Evolutionary conservation across 2,329 filamentous ascomycete genomes (phyloP).

Genomic region (Sclerotinia glacialis): DNA sequence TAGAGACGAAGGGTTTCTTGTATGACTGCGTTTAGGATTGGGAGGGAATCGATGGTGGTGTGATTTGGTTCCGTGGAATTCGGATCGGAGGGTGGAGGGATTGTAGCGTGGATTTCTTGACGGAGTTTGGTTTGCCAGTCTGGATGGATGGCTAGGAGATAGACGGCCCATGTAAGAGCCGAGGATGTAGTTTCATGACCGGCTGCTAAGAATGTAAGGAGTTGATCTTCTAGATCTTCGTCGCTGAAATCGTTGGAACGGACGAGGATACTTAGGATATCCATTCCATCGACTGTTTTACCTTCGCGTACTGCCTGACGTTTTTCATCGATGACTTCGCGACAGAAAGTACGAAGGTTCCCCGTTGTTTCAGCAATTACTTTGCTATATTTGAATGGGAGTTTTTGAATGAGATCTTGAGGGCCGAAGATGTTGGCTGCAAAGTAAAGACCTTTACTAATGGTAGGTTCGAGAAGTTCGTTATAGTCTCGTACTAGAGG

Average conservation of each 20-base stretch:
- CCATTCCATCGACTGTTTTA: constrained; percentile 45
- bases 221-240: constrained; percentile 74
- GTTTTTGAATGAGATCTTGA: constrained; percentile 52
- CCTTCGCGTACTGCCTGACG: constrained; percentile 44
- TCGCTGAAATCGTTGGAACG: constrained; percentile 72
- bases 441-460: constrained; percentile 52
- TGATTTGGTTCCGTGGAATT: constrained; percentile 40
- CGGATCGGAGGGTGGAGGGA: constrained; percentile 43
- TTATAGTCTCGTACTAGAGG: constrained; percentile 57
- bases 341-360: constrained; percentile 62
- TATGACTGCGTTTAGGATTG: constrained; percentile 64
- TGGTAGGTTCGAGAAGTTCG: constrained; percentile 51
- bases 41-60: constrained; percentile 58
- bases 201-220: constrained; percentile 84
- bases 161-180: constrained; percentile 66
- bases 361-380: constrained; percentile 54
- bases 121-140: constrained; percentile 58
- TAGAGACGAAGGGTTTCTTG: constrained; percentile 67
- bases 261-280: constrained; percentile 77
- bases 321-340: constrained; percentile 67
- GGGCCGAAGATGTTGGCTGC: constrained; percentile 62
- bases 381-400: constrained; percentile 69
- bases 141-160: constrained; percentile 53
- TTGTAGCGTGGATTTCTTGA: constrained; percentile 50
- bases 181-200: constrained; percentile 76